Conservation (phyloP, 176 grass and related monocot genomes). For the Oryza brachyantha region DNA sequence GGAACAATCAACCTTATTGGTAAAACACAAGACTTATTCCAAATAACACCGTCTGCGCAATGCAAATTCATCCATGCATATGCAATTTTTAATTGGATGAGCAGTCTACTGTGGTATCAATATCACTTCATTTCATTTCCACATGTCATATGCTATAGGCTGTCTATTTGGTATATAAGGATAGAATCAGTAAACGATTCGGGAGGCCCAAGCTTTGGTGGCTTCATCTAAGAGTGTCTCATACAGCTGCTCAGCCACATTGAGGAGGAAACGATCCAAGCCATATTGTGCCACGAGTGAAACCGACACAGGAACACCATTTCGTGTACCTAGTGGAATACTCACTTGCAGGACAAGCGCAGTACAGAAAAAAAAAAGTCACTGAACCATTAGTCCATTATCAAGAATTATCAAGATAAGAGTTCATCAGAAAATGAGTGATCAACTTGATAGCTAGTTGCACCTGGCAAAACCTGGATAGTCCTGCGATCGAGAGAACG, state of each 20-base stretch:
- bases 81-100: neutral
- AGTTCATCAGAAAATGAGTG: neutral
- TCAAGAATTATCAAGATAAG: neutral
- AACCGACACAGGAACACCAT: constrained; percentile 68
- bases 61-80: neutral
- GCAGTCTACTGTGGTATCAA: neutral
- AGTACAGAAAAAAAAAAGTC: neutral
- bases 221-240: constrained; percentile 58
- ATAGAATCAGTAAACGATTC: neutral
- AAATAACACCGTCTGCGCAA: no score
- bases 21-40: neutral
- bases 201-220: constrained; percentile 39
- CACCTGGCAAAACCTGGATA: constrained; percentile 87
- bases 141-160: neutral
- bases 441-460: neutral
- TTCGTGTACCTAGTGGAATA: constrained; percentile 65
- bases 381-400: no score
- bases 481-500: constrained; percentile 74
- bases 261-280: constrained; percentile 62
- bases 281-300: constrained; percentile 66
- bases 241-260: constrained; percentile 53
- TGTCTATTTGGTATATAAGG: neutral
- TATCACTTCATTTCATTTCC: neutral
- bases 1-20: neutral
- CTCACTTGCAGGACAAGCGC: constrained; percentile 42